Base-by-base conservation (phyloP, 164 flowering plant genomes). In the Chloranthus sessilifolius region DNA sequence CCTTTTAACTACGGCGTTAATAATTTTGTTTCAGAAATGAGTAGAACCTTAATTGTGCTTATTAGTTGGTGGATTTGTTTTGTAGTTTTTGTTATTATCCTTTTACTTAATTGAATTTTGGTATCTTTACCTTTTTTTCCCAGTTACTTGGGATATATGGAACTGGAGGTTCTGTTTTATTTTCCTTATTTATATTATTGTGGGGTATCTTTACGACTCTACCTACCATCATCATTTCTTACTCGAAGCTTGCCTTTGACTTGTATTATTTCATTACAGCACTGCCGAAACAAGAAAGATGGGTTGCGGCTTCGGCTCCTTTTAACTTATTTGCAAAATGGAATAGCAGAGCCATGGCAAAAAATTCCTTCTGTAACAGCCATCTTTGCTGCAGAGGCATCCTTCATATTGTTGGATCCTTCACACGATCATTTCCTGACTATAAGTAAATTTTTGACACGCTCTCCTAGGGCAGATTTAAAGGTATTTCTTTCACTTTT, bases 301-400 rank as follows among this genome's bases (percentile, higher is more conserved):
- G 67, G 69, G 16, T 68, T 50, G 50, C 70, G 62, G 46, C 84
- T 91, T 50, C 75, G 74, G 37, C 88, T 88, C 35, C 69, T 91
- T 44, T 30, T 91, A 69, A 64, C 82, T 55, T 88, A 67, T 59
- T 48, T 91, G 62, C 95, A 88, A 78, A 91, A 83, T 68, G 95
- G 90, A 22, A 76, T 88, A 35, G 61, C 66, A 31, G 83, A 85
- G 58, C 73, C 77, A 40, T 80, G 83, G 81, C 95, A 88, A 69
- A 76, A 66, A 62, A 71, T 88, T 50, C 85, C 98, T 51, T 80
- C 95, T 11, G 47, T 80, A 24, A 62, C 53, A 60, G 81, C 88
- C 52, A 61, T 79, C 48, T 85, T 88, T 74, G 77, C 78, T 58
- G 94, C 96, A 26, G 98, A 91, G 71, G 74, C 88, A 62, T 88